Conservation (phyloP, 2,329 filamentous ascomycete species). For the Fusarium palustre region DNA sequence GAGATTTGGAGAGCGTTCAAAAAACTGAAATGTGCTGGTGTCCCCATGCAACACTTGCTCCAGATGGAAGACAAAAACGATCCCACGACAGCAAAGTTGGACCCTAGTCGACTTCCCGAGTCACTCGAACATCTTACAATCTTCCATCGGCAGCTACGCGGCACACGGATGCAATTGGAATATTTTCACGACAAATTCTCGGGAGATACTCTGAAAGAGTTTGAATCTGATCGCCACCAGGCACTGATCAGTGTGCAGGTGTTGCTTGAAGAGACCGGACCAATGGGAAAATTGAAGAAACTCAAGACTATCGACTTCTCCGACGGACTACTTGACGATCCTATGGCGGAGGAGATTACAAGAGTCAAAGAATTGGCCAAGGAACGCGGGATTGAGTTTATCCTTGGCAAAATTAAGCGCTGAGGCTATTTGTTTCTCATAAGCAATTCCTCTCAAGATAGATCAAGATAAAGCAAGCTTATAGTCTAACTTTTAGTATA, state of each 20-base stretch:
- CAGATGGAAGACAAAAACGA: not conserved
- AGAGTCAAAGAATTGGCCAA: not conserved
- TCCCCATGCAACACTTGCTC: not conserved
- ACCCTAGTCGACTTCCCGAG: not conserved
- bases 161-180: not conserved
- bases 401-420: not conserved
- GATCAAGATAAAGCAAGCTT: not conserved
- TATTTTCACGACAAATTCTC: rapidly evolving
- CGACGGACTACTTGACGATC: not conserved
- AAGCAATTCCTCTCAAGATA: not conserved
- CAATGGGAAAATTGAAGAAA: not conserved
- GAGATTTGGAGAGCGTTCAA: not conserved
- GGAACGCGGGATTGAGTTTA: not conserved
- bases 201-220: rapidly evolving
- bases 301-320: not conserved
- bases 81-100: not conserved
- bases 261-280: not conserved
- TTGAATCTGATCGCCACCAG: not conserved
- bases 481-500: no score
- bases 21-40: not conserved
- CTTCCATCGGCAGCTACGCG: rapidly evolving
- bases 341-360: not conserved
- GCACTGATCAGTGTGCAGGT: not conserved
- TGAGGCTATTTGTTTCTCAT: not conserved
- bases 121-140: not conserved